A percentile compares a stretch with the other conserved stretches of the same genome.
phyloP scores from a whole-genome alignment of 306 rosid species.

The Ormosia emarginata region DNA sequence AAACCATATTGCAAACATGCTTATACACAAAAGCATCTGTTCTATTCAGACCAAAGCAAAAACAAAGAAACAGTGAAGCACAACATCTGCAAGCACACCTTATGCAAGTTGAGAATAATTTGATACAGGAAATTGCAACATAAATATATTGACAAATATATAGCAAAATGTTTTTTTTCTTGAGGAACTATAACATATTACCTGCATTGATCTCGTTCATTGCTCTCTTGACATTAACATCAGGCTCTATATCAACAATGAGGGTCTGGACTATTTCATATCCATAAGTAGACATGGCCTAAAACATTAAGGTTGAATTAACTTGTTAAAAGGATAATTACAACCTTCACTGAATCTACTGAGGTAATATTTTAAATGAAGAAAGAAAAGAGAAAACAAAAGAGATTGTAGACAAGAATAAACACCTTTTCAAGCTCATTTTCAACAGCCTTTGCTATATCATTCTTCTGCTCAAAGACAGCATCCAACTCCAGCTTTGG shows the following conservation, averaged over 20 bases:
- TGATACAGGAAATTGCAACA: not conserved
- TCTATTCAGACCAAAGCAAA: not conserved
- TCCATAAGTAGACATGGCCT: slow-evolving; percentile 70
- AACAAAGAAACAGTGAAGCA: not conserved
- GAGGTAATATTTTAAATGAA: not conserved
- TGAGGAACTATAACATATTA: slow-evolving; percentile 15
- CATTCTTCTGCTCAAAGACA: slow-evolving; percentile 69
- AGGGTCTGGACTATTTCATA: slow-evolving; percentile 70
- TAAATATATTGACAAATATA: not conserved
- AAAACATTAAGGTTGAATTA: slow-evolving; percentile 8
- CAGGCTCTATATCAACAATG: slow-evolving; percentile 63
- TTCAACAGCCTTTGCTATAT: slow-evolving; percentile 64
- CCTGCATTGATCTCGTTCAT: slow-evolving; percentile 81
- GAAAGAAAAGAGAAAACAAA: not conserved
- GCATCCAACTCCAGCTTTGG: slow-evolving; percentile 67
- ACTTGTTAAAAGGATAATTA: not conserved
- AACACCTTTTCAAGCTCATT: slow-evolving; percentile 67
- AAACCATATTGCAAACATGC: not conserved
- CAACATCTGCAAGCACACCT: not conserved
- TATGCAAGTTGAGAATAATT: not conserved
- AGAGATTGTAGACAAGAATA: not conserved
- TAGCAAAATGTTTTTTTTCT: not conserved
- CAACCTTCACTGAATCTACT: not conserved
- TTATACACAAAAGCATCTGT: not conserved
- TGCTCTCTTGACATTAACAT: slow-evolving; percentile 60